phyloP scores from a whole-genome alignment of 2,329 filamentous ascomycete genomes.

The Scedosporium aurantiacum region DNA sequence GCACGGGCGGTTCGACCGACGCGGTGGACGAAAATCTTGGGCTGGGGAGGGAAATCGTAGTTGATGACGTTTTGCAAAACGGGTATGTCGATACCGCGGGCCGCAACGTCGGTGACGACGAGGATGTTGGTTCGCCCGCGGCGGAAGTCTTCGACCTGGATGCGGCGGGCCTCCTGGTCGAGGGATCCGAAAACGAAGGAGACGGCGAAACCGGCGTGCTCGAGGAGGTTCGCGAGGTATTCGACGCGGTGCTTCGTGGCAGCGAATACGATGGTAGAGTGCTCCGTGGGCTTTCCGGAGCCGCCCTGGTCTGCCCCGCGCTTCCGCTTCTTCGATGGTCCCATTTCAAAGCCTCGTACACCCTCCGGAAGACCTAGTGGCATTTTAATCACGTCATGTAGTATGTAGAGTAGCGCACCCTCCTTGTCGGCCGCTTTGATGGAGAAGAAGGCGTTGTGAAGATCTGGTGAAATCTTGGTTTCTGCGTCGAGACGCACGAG shows the following conservation, averaged over 20 bases:
- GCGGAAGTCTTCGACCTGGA: slow-evolving; percentile 85
- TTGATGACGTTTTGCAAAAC: slow-evolving; percentile 95
- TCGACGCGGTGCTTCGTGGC: slow-evolving; percentile 97
- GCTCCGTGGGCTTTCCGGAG: slow-evolving; percentile 65
- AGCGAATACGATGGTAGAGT: slow-evolving; percentile 91
- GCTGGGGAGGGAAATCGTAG: slow-evolving; percentile 94
- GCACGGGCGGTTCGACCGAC: slow-evolving; percentile 94
- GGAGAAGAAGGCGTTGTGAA: slow-evolving; percentile 92
- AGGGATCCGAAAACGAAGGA: slow-evolving; percentile 92
- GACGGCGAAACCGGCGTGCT: slow-evolving; percentile 70
- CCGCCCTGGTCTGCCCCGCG: slow-evolving; percentile 42
- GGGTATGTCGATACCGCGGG: slow-evolving; percentile 94
- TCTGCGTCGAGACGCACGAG: slow-evolving; percentile 87
- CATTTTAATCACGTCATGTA: slow-evolving; percentile 88
- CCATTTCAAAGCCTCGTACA: slow-evolving; percentile 33
- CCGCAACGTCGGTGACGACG: slow-evolving; percentile 93
- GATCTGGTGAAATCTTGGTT: slow-evolving; percentile 87
- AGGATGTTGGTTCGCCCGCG: slow-evolving; percentile 76
- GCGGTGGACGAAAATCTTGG: slow-evolving; percentile 92
- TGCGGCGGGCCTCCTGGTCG: slow-evolving; percentile 85
- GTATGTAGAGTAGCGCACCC: slow-evolving; percentile 75
- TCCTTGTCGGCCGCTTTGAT: slow-evolving; percentile 92
- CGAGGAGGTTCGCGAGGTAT: slow-evolving; percentile 75
- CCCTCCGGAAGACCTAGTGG: slow-evolving; percentile 54
- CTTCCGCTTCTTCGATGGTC: slow-evolving; percentile 60